Evolutionary conservation across 441 rosid species (phyloP).

Genomic region (Populus tomentosa): DNA sequence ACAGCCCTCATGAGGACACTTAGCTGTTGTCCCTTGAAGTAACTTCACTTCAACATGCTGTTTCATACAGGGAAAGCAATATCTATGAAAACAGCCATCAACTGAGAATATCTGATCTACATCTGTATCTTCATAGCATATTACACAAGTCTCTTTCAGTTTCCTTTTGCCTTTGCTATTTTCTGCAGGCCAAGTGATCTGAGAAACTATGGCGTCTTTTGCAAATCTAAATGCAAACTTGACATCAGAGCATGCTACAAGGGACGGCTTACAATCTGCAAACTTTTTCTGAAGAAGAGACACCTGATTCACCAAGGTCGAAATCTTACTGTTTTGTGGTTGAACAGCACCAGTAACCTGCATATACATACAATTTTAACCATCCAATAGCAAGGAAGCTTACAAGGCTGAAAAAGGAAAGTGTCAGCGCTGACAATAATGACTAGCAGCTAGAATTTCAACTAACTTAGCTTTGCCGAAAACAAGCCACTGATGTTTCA

Average conservation of each 20-base stretch:
- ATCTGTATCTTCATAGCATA: constrained; percentile 55
- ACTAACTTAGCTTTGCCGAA: background rate
- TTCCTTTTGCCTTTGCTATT: constrained; percentile 25
- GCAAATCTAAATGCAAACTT: constrained; percentile 64
- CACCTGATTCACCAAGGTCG: constrained; percentile 38
- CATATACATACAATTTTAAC: background rate
- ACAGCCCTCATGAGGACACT: constrained; percentile 68
- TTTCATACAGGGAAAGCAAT: constrained; percentile 66
- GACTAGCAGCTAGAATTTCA: background rate
- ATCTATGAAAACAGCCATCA: constrained; percentile 58
- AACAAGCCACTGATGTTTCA: background rate
- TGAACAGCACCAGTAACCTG: constrained; percentile 45
- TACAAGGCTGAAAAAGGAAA: background rate
- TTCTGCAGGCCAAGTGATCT: constrained; percentile 31
- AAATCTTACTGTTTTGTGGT: constrained; percentile 37
- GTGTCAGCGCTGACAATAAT: no score
- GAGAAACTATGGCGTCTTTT: constrained; percentile 56
- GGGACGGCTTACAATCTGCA: constrained; percentile 24
- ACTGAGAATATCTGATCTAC: constrained; percentile 47
- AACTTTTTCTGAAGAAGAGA: constrained; percentile 39
- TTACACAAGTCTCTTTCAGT: constrained; percentile 51
- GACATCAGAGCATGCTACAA: constrained; percentile 42
- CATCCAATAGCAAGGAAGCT: background rate
- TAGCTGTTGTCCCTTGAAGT: constrained; percentile 49
- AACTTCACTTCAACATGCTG: constrained; percentile 72